These are phyloP conservation scores for Zalaria sp. DNA, from an alignment of 2,329 filamentous ascomycete genomes.

Conservation along the genomic window DNA sequence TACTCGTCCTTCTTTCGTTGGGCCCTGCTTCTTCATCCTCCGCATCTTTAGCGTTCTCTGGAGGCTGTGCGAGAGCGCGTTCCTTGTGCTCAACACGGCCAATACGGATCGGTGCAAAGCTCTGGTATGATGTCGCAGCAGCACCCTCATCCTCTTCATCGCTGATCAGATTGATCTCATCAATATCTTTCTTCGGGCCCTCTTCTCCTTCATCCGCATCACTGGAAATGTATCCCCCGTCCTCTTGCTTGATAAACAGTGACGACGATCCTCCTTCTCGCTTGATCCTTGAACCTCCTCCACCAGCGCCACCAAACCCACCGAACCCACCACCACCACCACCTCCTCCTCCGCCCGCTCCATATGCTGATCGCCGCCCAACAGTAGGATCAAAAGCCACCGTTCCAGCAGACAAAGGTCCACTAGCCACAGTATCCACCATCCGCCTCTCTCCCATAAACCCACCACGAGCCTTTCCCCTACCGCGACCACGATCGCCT, in stretches of 20 bases:
- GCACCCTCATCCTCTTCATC: slow-evolving; percentile 30
- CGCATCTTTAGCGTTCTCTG: background rate
- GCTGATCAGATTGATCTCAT: slow-evolving; percentile 41
- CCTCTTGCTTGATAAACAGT: slow-evolving; percentile 12
- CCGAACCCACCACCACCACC: slow-evolving; percentile 7
- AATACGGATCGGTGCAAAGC: slow-evolving; percentile 39
- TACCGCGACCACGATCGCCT: slow-evolving; percentile 13
- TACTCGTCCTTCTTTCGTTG: slow-evolving; percentile 2
- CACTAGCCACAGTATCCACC: slow-evolving; percentile 19
- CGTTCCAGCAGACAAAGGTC: slow-evolving; percentile 25
- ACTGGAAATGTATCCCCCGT: slow-evolving; percentile 30
- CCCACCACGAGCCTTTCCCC: slow-evolving; percentile 24
- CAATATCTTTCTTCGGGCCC: slow-evolving; percentile 38
- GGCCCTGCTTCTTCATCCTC: background rate
- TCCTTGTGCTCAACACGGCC: slow-evolving; percentile 42
- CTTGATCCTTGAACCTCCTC: slow-evolving; percentile 17
- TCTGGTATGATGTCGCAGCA: slow-evolving; percentile 10
- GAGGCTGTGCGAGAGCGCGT: slow-evolving; percentile 14
- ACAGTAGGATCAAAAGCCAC: slow-evolving; percentile 9
- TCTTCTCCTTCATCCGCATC: slow-evolving; percentile 37
- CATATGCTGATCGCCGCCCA: slow-evolving; percentile 1
- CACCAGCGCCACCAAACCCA: slow-evolving; percentile 5
- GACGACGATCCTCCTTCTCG: slow-evolving; percentile 12
- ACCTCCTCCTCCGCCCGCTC: slow-evolving; percentile 9
- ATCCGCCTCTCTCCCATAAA: slow-evolving; percentile 22